Evolutionary conservation across 495 filamentous ascomycete species (phyloP).

Genomic region (Acidomyces sp.): DNA sequence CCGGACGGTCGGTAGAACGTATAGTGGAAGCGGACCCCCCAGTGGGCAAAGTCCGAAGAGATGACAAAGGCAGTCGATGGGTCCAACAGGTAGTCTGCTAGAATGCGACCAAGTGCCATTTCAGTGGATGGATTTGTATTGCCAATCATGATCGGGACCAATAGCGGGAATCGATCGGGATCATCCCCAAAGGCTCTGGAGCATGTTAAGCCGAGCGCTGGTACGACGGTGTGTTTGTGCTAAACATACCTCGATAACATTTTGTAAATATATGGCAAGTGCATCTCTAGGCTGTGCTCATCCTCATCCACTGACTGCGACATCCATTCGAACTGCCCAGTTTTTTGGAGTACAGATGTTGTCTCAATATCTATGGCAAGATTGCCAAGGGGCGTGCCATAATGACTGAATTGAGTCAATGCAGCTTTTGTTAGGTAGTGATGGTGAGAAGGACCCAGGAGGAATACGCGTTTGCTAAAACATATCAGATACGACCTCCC

Average conservation of each 20-base stretch:
- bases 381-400: slow-evolving; percentile 75
- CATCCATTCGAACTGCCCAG: slow-evolving; percentile 64
- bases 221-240: neutral
- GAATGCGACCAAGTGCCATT: slow-evolving; percentile 49
- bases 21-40: slow-evolving; percentile 79
- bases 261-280: slow-evolving; percentile 88
- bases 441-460: slow-evolving; percentile 90
- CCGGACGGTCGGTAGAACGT: slow-evolving; percentile 55
- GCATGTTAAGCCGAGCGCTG: neutral
- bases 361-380: slow-evolving; percentile 58
- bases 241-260: slow-evolving; percentile 48
- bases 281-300: slow-evolving; percentile 96
- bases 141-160: slow-evolving; percentile 87
- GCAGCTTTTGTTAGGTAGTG: slow-evolving; percentile 65
- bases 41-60: slow-evolving; percentile 93
- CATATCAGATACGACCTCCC: too few relatives aligned
- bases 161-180: slow-evolving; percentile 45
- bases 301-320: slow-evolving; percentile 55
- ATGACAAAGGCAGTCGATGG: slow-evolving; percentile 70
- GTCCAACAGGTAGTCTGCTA: slow-evolving; percentile 72
- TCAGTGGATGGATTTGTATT: slow-evolving; percentile 53
- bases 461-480: slow-evolving; percentile 78
- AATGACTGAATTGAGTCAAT: slow-evolving; percentile 59
- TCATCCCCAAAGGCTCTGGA: slow-evolving; percentile 24
- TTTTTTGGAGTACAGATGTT: slow-evolving; percentile 47